A percentile compares a stretch with the other conserved stretches of the same genome.
These are phyloP conservation scores for Anthracocystis walkeri DNA, from an alignment of 1,284 basidiomycete genomes.

Conservation along the genomic window DNA sequence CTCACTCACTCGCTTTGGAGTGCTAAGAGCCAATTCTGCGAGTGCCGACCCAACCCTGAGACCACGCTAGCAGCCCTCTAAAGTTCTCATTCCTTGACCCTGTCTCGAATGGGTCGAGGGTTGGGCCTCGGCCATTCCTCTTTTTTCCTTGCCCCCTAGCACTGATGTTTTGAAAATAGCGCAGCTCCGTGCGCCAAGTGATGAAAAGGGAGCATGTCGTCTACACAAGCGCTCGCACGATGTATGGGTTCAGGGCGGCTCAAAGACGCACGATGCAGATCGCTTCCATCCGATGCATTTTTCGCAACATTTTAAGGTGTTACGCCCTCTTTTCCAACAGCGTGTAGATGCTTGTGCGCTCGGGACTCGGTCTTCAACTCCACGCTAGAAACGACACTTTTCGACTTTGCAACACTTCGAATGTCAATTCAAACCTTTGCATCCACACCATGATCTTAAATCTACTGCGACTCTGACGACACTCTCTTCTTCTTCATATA, in stretches of 20 bases:
- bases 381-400: constrained; percentile 9
- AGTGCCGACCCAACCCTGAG: constrained; percentile 10
- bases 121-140: constrained; percentile 3
- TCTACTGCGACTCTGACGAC: too few relatives aligned
- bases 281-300: not conserved
- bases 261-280: constrained; percentile 9
- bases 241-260: constrained; percentile 3
- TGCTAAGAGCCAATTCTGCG: too few relatives aligned
- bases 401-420: too few relatives aligned
- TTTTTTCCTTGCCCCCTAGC: not conserved
- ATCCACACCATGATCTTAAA: too few relatives aligned
- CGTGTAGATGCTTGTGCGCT: not conserved
- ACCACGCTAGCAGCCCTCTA: constrained; percentile 16
- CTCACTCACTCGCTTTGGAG: too few relatives aligned
- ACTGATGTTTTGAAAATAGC: constrained; percentile 10
- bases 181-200: constrained; percentile 8
- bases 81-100: not conserved
- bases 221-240: not conserved
- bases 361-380: constrained; percentile 15
- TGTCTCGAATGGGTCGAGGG: constrained; percentile 26
- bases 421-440: too few relatives aligned
- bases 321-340: not conserved
- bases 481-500: not conserved
- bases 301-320: not conserved
- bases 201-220: not conserved